These are phyloP conservation scores for Coniella vitis DNA, from an alignment of 2,329 filamentous ascomycete genomes.

Conservation along the genomic window DNA sequence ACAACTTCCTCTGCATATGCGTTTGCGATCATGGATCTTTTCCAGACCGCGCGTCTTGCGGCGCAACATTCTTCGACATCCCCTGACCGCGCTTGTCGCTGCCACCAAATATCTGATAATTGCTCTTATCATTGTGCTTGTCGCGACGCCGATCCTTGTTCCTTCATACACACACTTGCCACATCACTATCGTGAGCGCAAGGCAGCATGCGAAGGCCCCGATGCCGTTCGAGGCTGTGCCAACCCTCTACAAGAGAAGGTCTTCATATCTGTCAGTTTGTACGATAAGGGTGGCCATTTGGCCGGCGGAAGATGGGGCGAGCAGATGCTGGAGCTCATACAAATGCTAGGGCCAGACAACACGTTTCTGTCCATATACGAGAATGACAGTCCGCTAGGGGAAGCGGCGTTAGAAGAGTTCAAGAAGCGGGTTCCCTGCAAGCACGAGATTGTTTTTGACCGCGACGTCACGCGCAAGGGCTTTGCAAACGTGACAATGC, in stretches of 20 bases:
- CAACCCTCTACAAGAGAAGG: constrained; percentile 47
- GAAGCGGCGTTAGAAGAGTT: constrained; percentile 48
- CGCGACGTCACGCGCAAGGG: constrained; percentile 48
- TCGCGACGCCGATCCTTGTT: constrained; percentile 28
- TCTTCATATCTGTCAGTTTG: constrained; percentile 69
- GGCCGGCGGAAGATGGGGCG: constrained; percentile 57
- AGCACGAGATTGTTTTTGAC: constrained; percentile 51
- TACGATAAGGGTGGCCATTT: constrained; percentile 57
- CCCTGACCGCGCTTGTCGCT: constrained; percentile 5
- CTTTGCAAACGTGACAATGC: constrained; percentile 54
- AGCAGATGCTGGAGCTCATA: constrained; percentile 53
- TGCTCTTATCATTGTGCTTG: constrained; percentile 26
- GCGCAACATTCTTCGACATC: constrained; percentile 12
- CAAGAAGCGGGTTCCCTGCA: constrained; percentile 36
- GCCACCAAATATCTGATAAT: constrained; percentile 21
- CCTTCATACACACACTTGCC: constrained; percentile 37
- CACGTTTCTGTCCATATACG: constrained; percentile 67
- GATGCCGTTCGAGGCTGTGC: constrained; percentile 27
- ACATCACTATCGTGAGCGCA: constrained; percentile 30
- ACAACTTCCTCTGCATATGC: neutral
- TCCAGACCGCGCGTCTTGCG: constrained; percentile 13
- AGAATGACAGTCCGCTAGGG: constrained; percentile 56
- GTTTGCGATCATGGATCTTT: constrained; percentile 11
- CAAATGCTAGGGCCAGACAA: constrained; percentile 60
- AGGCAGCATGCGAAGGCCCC: constrained; percentile 24